Evolutionary conservation across 1,284 basidiomycete genomes (phyloP).

Genomic region (Leccinum angustisporum): DNA sequence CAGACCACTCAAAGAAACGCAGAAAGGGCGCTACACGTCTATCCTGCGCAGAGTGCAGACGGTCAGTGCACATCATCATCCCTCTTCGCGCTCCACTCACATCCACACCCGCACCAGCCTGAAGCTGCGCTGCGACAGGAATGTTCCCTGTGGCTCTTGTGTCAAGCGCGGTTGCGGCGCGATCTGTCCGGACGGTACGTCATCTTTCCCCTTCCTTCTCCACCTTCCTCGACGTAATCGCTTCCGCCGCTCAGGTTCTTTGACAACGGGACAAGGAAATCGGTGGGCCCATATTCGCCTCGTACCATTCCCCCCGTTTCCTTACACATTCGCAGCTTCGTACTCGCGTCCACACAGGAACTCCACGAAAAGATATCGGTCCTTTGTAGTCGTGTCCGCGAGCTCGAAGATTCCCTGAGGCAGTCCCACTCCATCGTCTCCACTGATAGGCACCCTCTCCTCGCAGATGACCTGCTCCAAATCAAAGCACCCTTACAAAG

Average conservation of each 20-base stretch:
- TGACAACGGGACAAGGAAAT: constrained; percentile 79
- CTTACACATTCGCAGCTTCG: constrained; percentile 51
- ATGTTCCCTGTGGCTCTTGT: constrained; percentile 37
- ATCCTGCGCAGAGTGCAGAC: constrained; percentile 75
- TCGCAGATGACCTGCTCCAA: constrained; percentile 65
- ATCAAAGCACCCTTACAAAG: constrained; percentile 74
- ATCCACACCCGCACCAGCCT: constrained; percentile 41
- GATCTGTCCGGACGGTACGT: constrained; percentile 60
- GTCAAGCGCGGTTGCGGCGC: constrained; percentile 66
- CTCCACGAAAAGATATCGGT: constrained; percentile 79
- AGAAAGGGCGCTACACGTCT: constrained; percentile 74
- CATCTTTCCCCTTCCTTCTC: constrained; percentile 6
- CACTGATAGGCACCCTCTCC: constrained; percentile 61
- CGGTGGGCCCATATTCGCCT: constrained; percentile 44
- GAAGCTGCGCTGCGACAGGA: constrained; percentile 75
- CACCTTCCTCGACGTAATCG: constrained; percentile 23
- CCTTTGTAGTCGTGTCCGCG: constrained; percentile 68
- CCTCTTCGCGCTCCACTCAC: too few relatives aligned
- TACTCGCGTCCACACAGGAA: constrained; percentile 78
- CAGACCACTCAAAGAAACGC: constrained; percentile 58
- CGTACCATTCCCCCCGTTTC: not conserved
- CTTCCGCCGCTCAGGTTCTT: constrained; percentile 47
- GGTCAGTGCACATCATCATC: constrained; percentile 37
- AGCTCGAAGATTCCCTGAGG: constrained; percentile 74
- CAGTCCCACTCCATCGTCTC: constrained; percentile 59